These are phyloP conservation scores for Ceratobasidium sp. DNA, from an alignment of 1,284 basidiomycete species.

Conservation along the genomic window DNA sequence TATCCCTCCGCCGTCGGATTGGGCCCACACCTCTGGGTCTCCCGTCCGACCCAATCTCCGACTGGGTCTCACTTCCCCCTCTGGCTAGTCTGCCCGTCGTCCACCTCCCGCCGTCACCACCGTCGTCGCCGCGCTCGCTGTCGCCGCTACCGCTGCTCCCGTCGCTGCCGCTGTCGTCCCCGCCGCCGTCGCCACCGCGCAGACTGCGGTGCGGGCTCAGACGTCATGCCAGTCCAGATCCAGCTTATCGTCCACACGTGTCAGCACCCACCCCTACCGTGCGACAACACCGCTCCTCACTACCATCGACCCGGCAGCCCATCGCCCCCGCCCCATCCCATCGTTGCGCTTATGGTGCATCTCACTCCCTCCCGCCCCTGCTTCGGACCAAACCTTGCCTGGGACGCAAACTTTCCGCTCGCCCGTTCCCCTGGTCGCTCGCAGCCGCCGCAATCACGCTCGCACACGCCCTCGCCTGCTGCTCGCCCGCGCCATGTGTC, in stretches of 20 bases:
- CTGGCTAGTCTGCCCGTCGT: not conserved
- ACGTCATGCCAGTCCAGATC: conserved; percentile 33
- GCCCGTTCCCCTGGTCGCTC: not conserved
- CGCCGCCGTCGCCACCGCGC: conserved; percentile 9
- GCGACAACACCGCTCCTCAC: conserved; percentile 15
- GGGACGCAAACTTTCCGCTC: not conserved
- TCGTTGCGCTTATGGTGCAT: not conserved
- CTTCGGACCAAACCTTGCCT: conserved; percentile 16
- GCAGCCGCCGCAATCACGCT: not conserved
- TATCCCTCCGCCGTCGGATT: conserved; percentile 11
- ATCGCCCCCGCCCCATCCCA: conserved; percentile 16
- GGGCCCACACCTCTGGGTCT: conserved; percentile 2
- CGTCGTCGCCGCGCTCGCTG: not conserved
- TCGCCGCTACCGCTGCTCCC: not conserved
- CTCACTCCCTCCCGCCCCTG: conserved; percentile 17
- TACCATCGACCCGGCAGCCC: conserved; percentile 27
- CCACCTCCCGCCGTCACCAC: not conserved
- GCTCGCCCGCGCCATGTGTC: not conserved
- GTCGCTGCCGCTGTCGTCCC: not conserved
- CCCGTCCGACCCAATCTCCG: not conserved
- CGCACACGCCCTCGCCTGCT: not conserved
- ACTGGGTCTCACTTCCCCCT: conserved; percentile 7
- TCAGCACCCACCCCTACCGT: conserved; percentile 26
- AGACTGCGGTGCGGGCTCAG: conserved; percentile 6
- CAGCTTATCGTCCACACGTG: conserved; percentile 37